Evolutionary conservation across 331 rosid species (phyloP), one percentile per base, ranked within the genome.

Genomic region (Malus hybrid): DNA sequence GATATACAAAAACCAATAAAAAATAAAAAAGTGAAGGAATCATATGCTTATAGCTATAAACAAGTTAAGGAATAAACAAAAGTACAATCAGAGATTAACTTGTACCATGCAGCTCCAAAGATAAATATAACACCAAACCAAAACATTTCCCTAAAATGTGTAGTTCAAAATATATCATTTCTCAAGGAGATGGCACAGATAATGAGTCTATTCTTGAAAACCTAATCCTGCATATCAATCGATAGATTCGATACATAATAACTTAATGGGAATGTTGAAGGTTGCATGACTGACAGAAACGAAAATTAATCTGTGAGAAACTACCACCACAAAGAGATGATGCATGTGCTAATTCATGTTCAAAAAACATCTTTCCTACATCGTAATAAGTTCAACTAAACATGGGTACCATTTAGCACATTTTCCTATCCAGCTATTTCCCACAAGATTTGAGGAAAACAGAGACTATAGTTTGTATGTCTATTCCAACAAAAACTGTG

Each of bases 11-110:
- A 24, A 24, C 24, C 24, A 24, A 24, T 24, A 24, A 24, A 22
- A 24, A 24, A 24, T 24, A 24, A 24, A 24, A 1, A 24, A 24
- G 24, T 24, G 1, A 24, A 24, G 24, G 24, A 24, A 24, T 24
- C 24, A 24, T 24, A 24, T 24, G 24, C 24, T 24, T 24, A 24
- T 24, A 24, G 24, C 24, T 24, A 24, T 24, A 24, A 24, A 24
- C 24, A 24, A 24, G 24, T 24, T 24, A 1, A 24, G 24, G 24
- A 24, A 24, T 24, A 24, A 24, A 24, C 24, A 4, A 75, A 68
- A 78, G 74, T 39, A 14, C 68, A 72, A 76, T 15, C 16, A 63
- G 62, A 62, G 63, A 73, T 77, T 52, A 70, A 62, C 64, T 66
- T 62, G 12, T 24, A 22, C 5, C 0, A 12, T 60, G 3, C 65